Conservation (phyloP, 306 rosid genomes). For the Vicia sativa region DNA sequence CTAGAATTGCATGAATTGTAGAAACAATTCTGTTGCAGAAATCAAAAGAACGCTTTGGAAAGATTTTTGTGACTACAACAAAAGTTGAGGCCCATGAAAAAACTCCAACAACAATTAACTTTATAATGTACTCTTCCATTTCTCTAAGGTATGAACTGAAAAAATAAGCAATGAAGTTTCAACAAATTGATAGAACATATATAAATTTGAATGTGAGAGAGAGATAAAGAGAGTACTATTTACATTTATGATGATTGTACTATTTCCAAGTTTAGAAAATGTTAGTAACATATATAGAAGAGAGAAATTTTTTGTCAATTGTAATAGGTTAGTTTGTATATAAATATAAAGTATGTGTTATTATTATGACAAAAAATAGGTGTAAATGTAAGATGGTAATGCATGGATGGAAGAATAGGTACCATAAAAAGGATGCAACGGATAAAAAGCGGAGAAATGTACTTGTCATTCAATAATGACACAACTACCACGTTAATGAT, state of each 20-base stretch:
- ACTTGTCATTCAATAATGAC: too few species aligned
- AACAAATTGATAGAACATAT: neutral
- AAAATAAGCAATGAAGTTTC: conserved; percentile 30
- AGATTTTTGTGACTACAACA: conserved; percentile 46
- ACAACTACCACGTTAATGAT: too few species aligned
- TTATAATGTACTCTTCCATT: conserved; percentile 54
- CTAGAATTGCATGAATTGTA: conserved; percentile 64
- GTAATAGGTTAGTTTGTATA: too few species aligned
- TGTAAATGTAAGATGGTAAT: too few species aligned
- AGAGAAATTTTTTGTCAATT: too few species aligned
- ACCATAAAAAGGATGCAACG: too few species aligned
- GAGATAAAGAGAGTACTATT: neutral
- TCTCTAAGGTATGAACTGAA: neutral
- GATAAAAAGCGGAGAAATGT: too few species aligned
- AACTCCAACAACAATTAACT: conserved; percentile 54
- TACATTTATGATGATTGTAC: neutral
- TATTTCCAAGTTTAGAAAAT: too few species aligned
- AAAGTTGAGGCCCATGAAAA: conserved; percentile 72
- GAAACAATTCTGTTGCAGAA: conserved; percentile 76
- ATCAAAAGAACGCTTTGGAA: conserved; percentile 58
- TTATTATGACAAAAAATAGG: too few species aligned
- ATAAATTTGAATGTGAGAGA: neutral
- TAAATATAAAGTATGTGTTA: too few species aligned
- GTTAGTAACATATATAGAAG: too few species aligned
- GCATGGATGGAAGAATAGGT: too few species aligned